These are phyloP conservation scores for Pelargonium cotyledonis DNA, from an alignment of 441 rosid genomes.

Conservation along the genomic window DNA sequence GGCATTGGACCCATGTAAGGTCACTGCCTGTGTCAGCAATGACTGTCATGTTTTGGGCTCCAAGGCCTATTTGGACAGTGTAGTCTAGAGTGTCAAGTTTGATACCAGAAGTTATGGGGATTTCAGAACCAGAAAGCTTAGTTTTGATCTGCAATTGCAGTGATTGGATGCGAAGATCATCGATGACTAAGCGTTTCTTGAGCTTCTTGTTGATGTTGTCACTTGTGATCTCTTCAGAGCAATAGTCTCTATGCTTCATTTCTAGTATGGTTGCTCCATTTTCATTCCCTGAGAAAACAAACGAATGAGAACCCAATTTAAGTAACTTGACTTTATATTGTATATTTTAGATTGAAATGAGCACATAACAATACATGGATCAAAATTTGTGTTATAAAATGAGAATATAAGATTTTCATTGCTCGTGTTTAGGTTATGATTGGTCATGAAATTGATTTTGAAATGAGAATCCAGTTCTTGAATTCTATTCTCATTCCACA, in stretches of 20 bases:
- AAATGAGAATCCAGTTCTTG: no score
- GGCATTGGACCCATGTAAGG: constrained; percentile 93
- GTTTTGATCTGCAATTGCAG: constrained; percentile 49
- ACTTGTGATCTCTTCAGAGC: constrained; percentile 33
- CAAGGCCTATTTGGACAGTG: constrained; percentile 57
- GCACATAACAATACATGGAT: background rate
- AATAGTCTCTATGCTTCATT: constrained; percentile 60
- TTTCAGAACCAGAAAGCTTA: constrained; percentile 24
- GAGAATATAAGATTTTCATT: no score
- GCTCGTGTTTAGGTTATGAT: no score
- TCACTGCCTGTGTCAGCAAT: constrained; percentile 95
- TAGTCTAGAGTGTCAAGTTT: constrained; percentile 67
- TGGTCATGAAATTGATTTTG: no score
- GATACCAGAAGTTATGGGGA: constrained; percentile 62
- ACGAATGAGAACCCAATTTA: background rate
- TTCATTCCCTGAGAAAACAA: constrained; percentile 35
- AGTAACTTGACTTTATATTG: background rate
- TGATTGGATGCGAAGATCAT: constrained; percentile 40
- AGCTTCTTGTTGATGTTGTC: constrained; percentile 51
- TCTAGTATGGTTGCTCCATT: constrained; percentile 62
- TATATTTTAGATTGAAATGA: background rate
- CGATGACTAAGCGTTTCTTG: constrained; percentile 44
- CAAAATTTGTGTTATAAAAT: no score
- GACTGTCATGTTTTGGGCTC: constrained; percentile 49
- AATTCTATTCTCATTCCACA: no score